Conservation (phyloP, 257 asterid species). For the Gentiana macrophylla region DNA sequence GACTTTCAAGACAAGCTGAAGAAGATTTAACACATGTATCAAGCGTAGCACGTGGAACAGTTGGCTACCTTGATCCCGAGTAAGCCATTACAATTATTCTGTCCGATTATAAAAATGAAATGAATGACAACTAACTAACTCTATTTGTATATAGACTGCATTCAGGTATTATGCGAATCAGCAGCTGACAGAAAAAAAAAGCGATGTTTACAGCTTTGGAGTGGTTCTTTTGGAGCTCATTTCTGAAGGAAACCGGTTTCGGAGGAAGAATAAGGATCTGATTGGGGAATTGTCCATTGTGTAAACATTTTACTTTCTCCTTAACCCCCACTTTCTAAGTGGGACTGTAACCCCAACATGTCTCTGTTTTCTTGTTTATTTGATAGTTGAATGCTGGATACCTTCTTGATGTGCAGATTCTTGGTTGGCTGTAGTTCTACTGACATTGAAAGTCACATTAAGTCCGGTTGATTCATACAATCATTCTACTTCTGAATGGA, state of each 20-base stretch:
- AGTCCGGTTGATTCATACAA: too few species aligned
- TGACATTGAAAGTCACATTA: too few species aligned
- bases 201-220: constrained; percentile 95
- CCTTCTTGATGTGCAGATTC: too few species aligned
- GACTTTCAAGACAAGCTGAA: constrained; percentile 96
- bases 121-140: too few species aligned
- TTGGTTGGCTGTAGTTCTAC: too few species aligned
- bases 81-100: constrained; percentile 19
- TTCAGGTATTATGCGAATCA: constrained; percentile 91
- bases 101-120: too few species aligned
- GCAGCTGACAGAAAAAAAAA: constrained; percentile 75
- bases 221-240: constrained; percentile 88
- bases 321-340: too few species aligned
- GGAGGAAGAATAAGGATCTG: constrained; percentile 71
- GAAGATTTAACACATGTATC: constrained; percentile 88
- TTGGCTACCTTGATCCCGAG: constrained; percentile 99
- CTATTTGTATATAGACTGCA: not conserved
- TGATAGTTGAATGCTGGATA: too few species aligned
- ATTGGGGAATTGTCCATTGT: constrained; percentile 99
- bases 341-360: too few species aligned
- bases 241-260: constrained; percentile 85
- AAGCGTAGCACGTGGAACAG: constrained; percentile 94
- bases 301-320: constrained; percentile 19
- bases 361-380: too few species aligned
- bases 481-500: too few species aligned